A percentile compares a stretch with the other conserved stretches of the same genome.
These are phyloP conservation scores for Neospora caninum DNA, from an alignment of 169 alveolate species.

Conservation along the genomic window DNA sequence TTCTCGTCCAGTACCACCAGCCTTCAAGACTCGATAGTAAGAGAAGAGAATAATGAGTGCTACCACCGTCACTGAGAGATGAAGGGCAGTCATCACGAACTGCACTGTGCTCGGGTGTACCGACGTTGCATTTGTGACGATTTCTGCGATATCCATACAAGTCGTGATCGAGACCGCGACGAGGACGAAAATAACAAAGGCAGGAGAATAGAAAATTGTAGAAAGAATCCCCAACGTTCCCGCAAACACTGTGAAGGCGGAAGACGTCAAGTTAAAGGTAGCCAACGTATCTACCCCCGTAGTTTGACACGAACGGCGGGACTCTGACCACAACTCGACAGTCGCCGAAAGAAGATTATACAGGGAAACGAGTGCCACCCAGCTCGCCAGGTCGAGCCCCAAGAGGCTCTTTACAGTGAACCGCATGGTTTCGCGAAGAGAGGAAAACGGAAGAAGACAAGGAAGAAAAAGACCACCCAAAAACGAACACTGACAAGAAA, in stretches of 20 bases:
- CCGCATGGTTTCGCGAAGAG: background rate
- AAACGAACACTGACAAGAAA: background rate
- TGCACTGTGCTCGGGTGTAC: slow-evolving; percentile 48
- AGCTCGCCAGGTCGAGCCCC: slow-evolving; percentile 57
- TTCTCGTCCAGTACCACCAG: slow-evolving; percentile 61
- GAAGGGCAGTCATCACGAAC: slow-evolving; percentile 54
- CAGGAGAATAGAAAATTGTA: slow-evolving; percentile 44
- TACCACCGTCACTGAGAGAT: slow-evolving; percentile 35
- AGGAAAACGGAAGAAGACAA: background rate
- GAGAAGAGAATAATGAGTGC: slow-evolving; percentile 60
- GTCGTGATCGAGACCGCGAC: slow-evolving; percentile 56
- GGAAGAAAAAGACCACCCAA: too few relatives aligned
- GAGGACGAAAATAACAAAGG: slow-evolving; percentile 47
- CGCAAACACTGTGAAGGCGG: slow-evolving; percentile 59
- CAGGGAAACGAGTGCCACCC: slow-evolving; percentile 60
- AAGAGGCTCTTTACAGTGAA: slow-evolving; percentile 47
- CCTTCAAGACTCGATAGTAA: slow-evolving; percentile 37
- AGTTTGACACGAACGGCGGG: background rate
- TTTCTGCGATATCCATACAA: slow-evolving; percentile 54
- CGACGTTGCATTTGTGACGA: slow-evolving; percentile 56
- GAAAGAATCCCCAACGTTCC: slow-evolving; percentile 62
- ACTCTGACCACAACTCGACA: slow-evolving; percentile 48
- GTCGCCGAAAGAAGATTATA: slow-evolving; percentile 55
- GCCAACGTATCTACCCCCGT: slow-evolving; percentile 21
- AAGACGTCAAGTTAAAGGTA: slow-evolving; percentile 49